These are phyloP conservation scores for Globisporangium ultimum DNA, from an alignment of 352 stramenopile genomes.

Conservation along the genomic window DNA sequence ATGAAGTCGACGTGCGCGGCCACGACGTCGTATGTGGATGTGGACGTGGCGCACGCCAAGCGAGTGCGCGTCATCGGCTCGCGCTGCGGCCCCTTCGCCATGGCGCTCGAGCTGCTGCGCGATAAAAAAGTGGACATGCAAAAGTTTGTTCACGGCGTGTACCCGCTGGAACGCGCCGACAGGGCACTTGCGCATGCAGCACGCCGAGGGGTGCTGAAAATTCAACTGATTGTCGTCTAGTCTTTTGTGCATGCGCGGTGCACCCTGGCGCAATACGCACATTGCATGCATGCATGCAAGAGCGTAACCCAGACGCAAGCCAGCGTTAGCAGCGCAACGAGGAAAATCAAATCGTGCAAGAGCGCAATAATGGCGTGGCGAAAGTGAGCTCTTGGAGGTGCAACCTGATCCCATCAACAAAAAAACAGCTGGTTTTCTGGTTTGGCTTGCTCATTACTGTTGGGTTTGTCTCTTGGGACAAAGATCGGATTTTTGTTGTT, in stretches of 20 bases:
- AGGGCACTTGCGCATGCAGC: constrained; percentile 45
- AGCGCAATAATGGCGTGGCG: too few species aligned
- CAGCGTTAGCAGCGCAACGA: not conserved
- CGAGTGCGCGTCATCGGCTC: constrained; percentile 52
- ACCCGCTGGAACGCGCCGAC: constrained; percentile 46
- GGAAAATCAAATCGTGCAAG: too few species aligned
- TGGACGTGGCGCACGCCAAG: constrained; percentile 32
- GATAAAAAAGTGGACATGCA: constrained; percentile 51
- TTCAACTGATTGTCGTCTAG: constrained; percentile 45
- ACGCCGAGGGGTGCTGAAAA: constrained; percentile 51
- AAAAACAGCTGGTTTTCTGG: too few species aligned
- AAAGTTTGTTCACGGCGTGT: constrained; percentile 64
- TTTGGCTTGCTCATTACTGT: too few species aligned
- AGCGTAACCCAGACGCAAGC: too few species aligned
- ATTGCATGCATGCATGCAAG: too few species aligned
- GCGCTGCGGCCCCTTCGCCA: constrained; percentile 59
- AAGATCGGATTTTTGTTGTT: too few species aligned
- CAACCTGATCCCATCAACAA: too few species aligned
- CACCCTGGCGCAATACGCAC: too few species aligned
- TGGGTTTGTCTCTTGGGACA: too few species aligned
- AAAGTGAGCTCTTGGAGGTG: too few species aligned
- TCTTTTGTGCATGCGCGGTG: not conserved
- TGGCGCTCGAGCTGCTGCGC: constrained; percentile 49
- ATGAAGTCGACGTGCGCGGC: constrained; percentile 53
- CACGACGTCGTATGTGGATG: constrained; percentile 27